These are phyloP conservation scores for Perkinsus olseni DNA, from an alignment of 169 alveolate genomes.

Conservation along the genomic window DNA sequence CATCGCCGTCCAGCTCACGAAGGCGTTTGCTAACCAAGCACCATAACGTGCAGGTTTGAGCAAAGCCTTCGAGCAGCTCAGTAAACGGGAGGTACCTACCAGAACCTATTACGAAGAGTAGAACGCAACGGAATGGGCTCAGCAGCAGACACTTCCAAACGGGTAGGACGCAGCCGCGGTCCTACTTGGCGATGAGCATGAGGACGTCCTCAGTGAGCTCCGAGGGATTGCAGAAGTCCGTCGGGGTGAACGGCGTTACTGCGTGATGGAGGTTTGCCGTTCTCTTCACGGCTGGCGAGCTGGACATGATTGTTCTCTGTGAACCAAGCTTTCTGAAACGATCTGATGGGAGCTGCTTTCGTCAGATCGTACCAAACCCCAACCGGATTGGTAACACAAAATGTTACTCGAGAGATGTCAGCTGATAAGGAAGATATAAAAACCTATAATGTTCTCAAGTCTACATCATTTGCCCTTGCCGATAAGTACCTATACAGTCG, in stretches of 20 bases:
- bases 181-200: not conserved
- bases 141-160: too few relatives aligned
- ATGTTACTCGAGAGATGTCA: not conserved
- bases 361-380: too few relatives aligned
- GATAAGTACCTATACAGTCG: not conserved
- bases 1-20: not conserved
- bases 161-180: too few relatives aligned
- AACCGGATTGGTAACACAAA: too few relatives aligned
- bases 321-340: not conserved
- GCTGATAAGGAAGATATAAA: not conserved
- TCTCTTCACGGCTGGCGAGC: not conserved
- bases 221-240: not conserved
- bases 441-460: not conserved
- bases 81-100: not conserved
- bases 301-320: not conserved
- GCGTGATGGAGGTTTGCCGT: not conserved
- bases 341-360: too few relatives aligned
- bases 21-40: not conserved
- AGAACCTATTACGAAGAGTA: not conserved
- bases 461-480: not conserved
- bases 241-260: not conserved
- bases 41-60: not conserved
- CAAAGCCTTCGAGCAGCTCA: not conserved
- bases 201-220: not conserved
- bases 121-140: too few relatives aligned